Base-by-base conservation (phyloP, 2,329 filamentous ascomycete genomes). In the Trichophyton simii region DNA sequence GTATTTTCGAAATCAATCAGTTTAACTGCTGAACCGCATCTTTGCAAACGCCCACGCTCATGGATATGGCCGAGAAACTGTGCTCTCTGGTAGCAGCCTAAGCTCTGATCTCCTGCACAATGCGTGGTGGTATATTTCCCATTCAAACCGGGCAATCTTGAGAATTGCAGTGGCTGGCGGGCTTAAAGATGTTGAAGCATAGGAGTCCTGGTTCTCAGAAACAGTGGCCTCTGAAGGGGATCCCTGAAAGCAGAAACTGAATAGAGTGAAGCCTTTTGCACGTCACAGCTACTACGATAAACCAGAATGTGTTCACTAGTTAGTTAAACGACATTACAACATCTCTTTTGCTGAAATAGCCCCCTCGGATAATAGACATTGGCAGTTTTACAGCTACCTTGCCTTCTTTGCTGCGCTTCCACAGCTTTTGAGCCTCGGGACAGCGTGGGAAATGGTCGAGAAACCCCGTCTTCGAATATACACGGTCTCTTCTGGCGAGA, bases 341-440 rank as follows among this genome's bases (percentile, higher is more conserved):
- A 25, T 57, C 54, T 41, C 31, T 36, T 41, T 57, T 3, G 25
- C 38, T 41, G 18, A 57, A 38, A 57, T 41, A 57, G 20, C 54
- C 36, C 18, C 54, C 31, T 38, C 54, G 54, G 5, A 36, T 20
- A 57, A 57, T 31, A 41, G 18, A 36, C 22, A 18, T 41, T 41
- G 54, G 54, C 20, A 57, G 31, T 6, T 20, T 36, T 20, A 57
- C 31, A 20, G 54, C 31, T 8, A 41, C 48, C 20, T 48, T 63
- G 22, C 61, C 59, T 50, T 63, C 59, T 52, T 61, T 48, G 52
- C 59, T 63, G 15, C 20, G 36, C 15, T 50, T 38, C 61, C 61
- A 61, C 15, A 60, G 57, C 20, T 13, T 50, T 42, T 57, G 61
- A 58, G 58, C 61, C 52, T 60, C 59, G 31, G 59, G 20, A 55